Percentiles rank a stretch among this genome's conserved stretches.
phyloP scores from a whole-genome alignment of 192 early-diverging fungal species.

The Coemansia sp. region DNA sequence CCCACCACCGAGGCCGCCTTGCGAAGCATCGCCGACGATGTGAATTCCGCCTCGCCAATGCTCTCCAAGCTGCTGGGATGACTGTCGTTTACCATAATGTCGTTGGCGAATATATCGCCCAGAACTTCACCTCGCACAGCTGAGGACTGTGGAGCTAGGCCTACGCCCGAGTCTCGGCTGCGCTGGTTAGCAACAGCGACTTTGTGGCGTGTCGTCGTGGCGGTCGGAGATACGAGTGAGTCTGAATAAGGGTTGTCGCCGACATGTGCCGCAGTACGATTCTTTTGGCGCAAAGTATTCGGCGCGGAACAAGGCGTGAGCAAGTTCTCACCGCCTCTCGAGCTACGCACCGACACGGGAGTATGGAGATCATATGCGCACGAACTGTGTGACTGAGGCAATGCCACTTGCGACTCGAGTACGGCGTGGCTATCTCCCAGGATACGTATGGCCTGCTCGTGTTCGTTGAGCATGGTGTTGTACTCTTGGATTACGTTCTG shows the following conservation, averaged over 20 bases:
- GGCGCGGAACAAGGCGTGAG: background rate
- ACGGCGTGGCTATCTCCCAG: slow-evolving; percentile 29
- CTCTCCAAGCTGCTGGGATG: background rate
- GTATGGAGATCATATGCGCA: background rate
- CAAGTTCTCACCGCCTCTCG: background rate
- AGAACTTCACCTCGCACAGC: slow-evolving; percentile 18
- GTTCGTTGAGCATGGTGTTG: slow-evolving; percentile 36
- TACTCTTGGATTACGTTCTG: slow-evolving; percentile 24
- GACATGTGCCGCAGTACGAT: background rate
- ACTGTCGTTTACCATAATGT: background rate
- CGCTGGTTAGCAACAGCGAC: background rate
- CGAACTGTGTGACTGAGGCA: background rate
- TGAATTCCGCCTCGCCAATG: background rate
- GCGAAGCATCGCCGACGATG: slow-evolving; percentile 27
- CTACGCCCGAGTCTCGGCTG: slow-evolving; percentile 4
- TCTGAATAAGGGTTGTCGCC: background rate
- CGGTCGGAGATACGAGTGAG: background rate
- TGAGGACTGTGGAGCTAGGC: background rate
- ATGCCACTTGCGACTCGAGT: slow-evolving; percentile 15
- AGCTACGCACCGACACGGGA: background rate
- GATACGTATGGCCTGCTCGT: slow-evolving; percentile 37
- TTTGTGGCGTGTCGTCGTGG: background rate
- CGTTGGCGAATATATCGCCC: slow-evolving; percentile 39
- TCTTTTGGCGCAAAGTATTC: background rate
- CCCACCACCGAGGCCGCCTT: slow-evolving; percentile 44